A percentile compares a stretch with the other conserved stretches of the same genome.
These are phyloP conservation scores for Cryphonectria japonica DNA, from an alignment of 2,329 filamentous ascomycete genomes.

Conservation along the genomic window DNA sequence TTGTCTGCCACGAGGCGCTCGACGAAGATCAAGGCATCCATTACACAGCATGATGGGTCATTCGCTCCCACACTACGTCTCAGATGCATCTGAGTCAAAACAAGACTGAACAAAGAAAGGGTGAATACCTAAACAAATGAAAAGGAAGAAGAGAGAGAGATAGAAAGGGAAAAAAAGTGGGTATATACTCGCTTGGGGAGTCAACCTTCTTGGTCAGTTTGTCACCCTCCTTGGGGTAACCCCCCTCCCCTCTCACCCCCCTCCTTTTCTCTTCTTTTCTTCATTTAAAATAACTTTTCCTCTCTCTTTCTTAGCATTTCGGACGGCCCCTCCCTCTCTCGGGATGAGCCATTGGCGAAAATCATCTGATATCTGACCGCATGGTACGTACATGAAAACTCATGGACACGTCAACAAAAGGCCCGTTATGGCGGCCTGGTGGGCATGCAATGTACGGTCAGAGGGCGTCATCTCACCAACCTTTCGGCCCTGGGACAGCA, in stretches of 20 bases:
- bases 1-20: slow-evolving; percentile 27
- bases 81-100: slow-evolving; percentile 30
- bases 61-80: slow-evolving; percentile 17
- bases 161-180: not conserved
- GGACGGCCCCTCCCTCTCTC: slow-evolving; percentile 14
- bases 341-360: slow-evolving; percentile 22
- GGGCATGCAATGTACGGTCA: slow-evolving; percentile 17
- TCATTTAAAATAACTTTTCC: no score
- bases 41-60: slow-evolving; percentile 22
- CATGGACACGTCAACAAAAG: slow-evolving; percentile 29
- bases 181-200: not conserved
- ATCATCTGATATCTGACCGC: slow-evolving; percentile 30
- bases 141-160: not conserved
- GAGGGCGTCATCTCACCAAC: slow-evolving; percentile 12
- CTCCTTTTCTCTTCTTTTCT: not conserved
- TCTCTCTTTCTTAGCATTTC: not conserved
- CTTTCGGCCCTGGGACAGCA: slow-evolving; percentile 5
- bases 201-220: not conserved
- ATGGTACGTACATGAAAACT: slow-evolving; percentile 28
- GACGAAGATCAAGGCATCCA: slow-evolving; percentile 19
- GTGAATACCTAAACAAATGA: no score
- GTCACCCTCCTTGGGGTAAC: not conserved
- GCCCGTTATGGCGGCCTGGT: slow-evolving; percentile 29
- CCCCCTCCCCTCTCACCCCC: not conserved
- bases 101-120: not conserved